phyloP scores from a whole-genome alignment of 345 rosid genomes.

The Erysimum cheiranthoides region DNA sequence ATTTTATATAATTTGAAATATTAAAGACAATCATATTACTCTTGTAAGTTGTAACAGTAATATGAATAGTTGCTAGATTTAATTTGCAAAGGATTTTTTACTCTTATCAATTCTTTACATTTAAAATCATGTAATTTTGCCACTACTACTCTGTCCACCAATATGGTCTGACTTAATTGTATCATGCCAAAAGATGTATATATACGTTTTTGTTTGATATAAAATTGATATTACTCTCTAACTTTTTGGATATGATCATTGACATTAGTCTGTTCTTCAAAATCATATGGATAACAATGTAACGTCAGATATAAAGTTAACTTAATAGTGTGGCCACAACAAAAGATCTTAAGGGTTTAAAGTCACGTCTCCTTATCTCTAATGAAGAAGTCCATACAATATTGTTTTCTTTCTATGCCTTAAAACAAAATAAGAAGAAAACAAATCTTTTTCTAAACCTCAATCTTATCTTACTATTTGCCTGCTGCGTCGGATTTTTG shows the following conservation, averaged over 20 bases:
- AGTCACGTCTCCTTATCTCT: not conserved
- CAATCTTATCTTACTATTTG: conserved; percentile 2
- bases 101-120: not conserved
- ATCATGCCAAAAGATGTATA: too few relatives aligned
- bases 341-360: not conserved
- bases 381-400: not conserved
- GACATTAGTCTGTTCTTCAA: not conserved
- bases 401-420: not conserved
- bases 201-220: too few relatives aligned
- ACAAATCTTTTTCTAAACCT: not conserved
- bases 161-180: too few relatives aligned
- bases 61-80: not conserved
- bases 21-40: not conserved
- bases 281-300: not conserved
- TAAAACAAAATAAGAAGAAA: not conserved
- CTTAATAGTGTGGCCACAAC: not conserved
- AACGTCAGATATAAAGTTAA: not conserved
- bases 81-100: not conserved
- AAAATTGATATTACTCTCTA: too few relatives aligned
- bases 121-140: too few relatives aligned
- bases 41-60: not conserved
- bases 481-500: conserved; percentile 1
- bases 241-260: too few relatives aligned
- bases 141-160: too few relatives aligned
- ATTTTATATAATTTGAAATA: not conserved